Conservation (phyloP, 768 basidiomycete species). For the Mycena leptocephala region DNA sequence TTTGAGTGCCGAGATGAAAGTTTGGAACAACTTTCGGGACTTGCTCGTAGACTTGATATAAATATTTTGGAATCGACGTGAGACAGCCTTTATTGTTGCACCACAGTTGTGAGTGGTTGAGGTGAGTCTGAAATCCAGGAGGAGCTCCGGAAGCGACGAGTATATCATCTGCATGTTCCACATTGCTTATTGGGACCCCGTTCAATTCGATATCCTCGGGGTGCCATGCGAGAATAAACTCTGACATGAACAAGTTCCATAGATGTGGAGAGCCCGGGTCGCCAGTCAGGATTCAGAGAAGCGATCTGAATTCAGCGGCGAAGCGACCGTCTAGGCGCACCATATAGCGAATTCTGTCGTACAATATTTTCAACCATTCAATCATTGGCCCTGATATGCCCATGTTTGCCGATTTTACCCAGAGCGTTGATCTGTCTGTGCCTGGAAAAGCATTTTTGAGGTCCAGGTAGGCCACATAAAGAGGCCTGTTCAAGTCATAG, state of each 20-base stretch:
- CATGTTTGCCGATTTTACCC: neutral
- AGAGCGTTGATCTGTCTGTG: neutral
- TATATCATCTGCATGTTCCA: neutral
- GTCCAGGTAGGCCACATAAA: constrained; percentile 2
- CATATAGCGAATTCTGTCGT: neutral
- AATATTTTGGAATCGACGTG: neutral
- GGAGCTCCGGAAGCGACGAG: neutral
- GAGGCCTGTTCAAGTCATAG: neutral
- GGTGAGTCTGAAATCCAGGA: too few relatives aligned
- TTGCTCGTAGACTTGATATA: neutral
- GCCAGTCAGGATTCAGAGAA: neutral
- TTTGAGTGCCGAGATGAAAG: neutral
- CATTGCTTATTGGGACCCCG: neutral
- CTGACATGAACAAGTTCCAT: neutral
- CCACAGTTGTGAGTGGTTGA: neutral
- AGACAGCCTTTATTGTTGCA: neutral
- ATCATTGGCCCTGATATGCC: neutral
- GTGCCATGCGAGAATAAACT: neutral
- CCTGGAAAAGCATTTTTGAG: neutral
- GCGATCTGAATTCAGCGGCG: neutral
- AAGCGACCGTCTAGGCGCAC: neutral
- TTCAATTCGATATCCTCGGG: too few relatives aligned
- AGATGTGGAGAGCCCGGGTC: neutral
- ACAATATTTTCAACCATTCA: neutral
- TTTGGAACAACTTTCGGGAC: neutral